Percentiles rank a stretch among this genome's conserved stretches.
These are phyloP conservation scores for Akebia trifoliata DNA, from an alignment of 164 flowering plant genomes.

Conservation along the genomic window DNA sequence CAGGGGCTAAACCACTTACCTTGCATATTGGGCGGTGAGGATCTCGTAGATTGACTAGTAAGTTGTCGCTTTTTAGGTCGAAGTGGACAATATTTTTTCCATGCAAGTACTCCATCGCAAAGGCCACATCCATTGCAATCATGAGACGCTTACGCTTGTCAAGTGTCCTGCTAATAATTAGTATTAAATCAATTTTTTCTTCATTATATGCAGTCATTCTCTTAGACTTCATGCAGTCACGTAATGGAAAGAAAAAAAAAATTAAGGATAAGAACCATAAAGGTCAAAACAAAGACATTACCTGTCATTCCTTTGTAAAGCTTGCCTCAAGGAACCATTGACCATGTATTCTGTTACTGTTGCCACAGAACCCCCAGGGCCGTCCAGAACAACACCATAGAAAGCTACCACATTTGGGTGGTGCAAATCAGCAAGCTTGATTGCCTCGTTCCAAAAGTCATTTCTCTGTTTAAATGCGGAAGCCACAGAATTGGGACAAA, in stretches of 20 bases:
- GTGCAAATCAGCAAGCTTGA: conserved; percentile 90
- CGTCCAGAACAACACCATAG: conserved; percentile 94
- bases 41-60: conserved; percentile 94
- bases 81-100: conserved; percentile 91
- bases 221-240: no score
- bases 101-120: conserved; percentile 97
- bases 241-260: no score
- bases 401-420: conserved; percentile 98
- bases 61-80: conserved; percentile 91
- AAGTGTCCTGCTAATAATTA: conserved; percentile 61
- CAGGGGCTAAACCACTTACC: conserved; percentile 38
- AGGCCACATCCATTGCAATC: conserved; percentile 97
- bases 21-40: conserved; percentile 94
- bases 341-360: conserved; percentile 96
- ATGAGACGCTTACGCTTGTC: conserved; percentile 79
- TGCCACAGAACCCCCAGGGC: conserved; percentile 91
- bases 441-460: conserved; percentile 98
- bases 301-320: conserved; percentile 76
- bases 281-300: conserved; percentile 12
- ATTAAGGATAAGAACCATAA: not conserved
- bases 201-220: no score
- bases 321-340: conserved; percentile 84
- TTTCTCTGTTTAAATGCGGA: conserved; percentile 42
- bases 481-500: not conserved
- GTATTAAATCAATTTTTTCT: no score